Percentiles rank a stretch among this genome's conserved stretches.
These are phyloP conservation scores for Fusarium pseudocircinatum DNA, from an alignment of 2,329 filamentous ascomycete genomes.

Conservation along the genomic window DNA sequence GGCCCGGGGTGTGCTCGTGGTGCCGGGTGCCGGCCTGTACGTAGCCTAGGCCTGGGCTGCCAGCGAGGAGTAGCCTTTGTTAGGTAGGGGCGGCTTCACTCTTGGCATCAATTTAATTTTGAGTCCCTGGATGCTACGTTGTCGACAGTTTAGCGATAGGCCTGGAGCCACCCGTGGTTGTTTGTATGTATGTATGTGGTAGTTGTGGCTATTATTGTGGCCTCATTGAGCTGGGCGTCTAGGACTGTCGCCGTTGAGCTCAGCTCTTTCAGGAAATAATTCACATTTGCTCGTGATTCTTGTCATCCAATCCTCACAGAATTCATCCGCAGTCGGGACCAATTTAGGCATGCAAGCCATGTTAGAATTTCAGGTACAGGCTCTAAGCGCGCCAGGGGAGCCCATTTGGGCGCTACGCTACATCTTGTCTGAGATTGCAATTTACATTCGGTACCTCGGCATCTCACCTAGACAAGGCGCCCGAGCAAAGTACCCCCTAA, in stretches of 20 bases:
- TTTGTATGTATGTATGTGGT: neutral
- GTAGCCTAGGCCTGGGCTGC: neutral
- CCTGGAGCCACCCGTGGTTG: neutral
- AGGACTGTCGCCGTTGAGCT: neutral
- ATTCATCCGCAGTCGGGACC: neutral
- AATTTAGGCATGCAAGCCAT: constrained; percentile 4
- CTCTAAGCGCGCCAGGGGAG: constrained; percentile 16
- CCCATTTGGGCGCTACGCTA: constrained; percentile 20
- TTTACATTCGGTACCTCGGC: constrained; percentile 13
- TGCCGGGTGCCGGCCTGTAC: constrained; percentile 5
- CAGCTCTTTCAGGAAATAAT: neutral
- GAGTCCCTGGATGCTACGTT: neutral
- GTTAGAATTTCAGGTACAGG: constrained; percentile 29
- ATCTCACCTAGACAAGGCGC: constrained; percentile 4
- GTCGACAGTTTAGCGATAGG: neutral
- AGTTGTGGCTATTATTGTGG: neutral
- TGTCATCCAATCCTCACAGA: constrained; percentile 12
- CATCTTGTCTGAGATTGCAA: constrained; percentile 9
- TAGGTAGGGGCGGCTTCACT: neutral
- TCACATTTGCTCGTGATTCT: neutral
- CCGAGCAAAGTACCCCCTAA: neutral
- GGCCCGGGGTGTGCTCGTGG: neutral
- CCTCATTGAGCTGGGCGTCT: constrained; percentile 16
- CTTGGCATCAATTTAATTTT: constrained; percentile 24
- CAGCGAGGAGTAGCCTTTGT: neutral